Base-by-base conservation (phyloP, 768 basidiomycete genomes). In the Kwoniella mangroviensis region DNA sequence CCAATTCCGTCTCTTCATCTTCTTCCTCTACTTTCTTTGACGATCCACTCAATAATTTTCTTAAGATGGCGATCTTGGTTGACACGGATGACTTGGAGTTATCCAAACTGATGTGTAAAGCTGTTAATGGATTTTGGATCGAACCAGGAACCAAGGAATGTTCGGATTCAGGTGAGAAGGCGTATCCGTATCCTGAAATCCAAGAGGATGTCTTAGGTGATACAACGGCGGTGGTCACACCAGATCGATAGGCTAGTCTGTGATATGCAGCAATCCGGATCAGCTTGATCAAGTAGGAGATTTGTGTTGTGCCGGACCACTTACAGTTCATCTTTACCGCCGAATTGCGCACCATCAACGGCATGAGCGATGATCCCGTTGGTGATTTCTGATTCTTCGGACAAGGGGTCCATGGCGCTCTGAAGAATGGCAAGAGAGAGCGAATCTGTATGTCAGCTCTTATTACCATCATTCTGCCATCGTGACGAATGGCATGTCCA, bases 11-110 rank as follows among this genome's bases (percentile, higher is more conserved):
- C 84, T 69, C 84, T 72, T 22, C 84, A 75, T 53, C 82, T 71
- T 11, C 84, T 84, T 77, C 78, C 28, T 43, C 43, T 55, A 13
- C 24, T 26, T 22, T 22, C 24, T 55, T 51, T 17, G 21, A 21
- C 3, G 15, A 17, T 7, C 78, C 78, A 24, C 90, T 84, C 9
- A 96, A 84, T 49, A 93, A 84, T 9, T 86, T 84, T 1, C 93
- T 87, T 55, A 97, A 84, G 4, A 88, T 85, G 15, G 90, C 90
- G 70, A 96, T 89, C 73, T 93, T 89, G n/a, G 90, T 91, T 82
- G 93, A 93, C 40, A 93, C 86, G 69, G 91, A 91, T 0, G 86
- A 84, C 15, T 83, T 84, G 49, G 58, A 64, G 22, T 84, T 84
- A 75, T 88, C 88, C 54, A 94, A 79, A 15, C 84, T 75, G 72